Evolutionary conservation across 257 asterid species (phyloP).

Genomic region (Leonotis leonurus): DNA sequence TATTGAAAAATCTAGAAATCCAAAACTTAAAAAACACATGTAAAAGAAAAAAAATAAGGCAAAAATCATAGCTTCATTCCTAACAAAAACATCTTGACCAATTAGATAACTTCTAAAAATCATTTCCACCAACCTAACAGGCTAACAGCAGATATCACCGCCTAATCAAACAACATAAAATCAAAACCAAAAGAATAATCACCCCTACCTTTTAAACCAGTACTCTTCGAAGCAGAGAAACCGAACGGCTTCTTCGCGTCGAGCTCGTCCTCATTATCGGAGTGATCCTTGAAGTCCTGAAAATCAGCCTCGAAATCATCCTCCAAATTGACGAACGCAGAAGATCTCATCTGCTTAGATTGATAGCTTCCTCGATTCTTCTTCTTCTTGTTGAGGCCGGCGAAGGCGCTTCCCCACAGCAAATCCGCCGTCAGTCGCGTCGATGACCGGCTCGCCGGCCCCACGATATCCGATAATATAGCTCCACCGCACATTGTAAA

Average conservation of each 20-base stretch:
- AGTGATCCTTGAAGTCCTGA: conserved; percentile 62
- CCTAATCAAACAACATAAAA: not conserved
- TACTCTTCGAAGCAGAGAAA: conserved; percentile 40
- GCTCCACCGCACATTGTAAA: conserved; percentile 84
- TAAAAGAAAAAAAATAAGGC: not conserved
- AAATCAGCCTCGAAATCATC: conserved; percentile 83
- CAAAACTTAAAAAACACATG: not conserved
- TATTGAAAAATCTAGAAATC: not conserved
- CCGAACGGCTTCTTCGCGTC: conserved; percentile 39
- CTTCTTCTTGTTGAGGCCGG: conserved; percentile 42
- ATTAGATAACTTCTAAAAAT: not conserved
- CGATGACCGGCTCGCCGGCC: conserved; percentile 63
- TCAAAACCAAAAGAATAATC: not conserved
- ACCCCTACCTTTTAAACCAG: conserved; percentile 24
- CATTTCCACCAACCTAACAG: too few species aligned
- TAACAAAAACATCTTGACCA: not conserved
- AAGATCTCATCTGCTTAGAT: conserved; percentile 57
- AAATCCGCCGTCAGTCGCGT: conserved; percentile 68
- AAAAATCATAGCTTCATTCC: not conserved
- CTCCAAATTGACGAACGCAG: conserved; percentile 37
- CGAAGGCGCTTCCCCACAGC: conserved; percentile 60
- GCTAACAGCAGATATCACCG: not conserved
- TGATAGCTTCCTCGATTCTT: conserved; percentile 26
- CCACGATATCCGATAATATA: conserved; percentile 48
- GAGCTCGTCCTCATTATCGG: conserved; percentile 40